These are phyloP conservation scores for Rhodotorula taiwanensis DNA, from an alignment of 768 basidiomycete genomes.

Conservation along the genomic window DNA sequence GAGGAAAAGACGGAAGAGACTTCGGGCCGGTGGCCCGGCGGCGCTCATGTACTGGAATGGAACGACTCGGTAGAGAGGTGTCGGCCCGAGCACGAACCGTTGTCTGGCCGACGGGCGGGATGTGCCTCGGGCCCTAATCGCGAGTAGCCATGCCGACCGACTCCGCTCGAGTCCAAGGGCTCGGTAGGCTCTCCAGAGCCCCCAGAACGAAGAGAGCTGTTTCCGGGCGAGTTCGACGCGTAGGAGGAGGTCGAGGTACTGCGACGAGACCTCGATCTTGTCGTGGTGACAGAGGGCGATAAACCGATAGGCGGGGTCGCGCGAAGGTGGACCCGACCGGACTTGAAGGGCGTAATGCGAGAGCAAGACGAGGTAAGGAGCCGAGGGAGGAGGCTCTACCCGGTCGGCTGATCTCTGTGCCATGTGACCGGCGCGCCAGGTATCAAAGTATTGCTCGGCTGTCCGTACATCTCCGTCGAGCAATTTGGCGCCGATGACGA, in stretches of 20 bases:
- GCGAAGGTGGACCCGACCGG: neutral
- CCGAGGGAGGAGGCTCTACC: constrained; percentile 3
- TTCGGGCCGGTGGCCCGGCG: constrained; percentile 1
- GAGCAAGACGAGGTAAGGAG: constrained; percentile 26
- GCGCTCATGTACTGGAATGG: constrained; percentile 4
- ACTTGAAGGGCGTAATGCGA: constrained; percentile 6
- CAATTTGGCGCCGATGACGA: constrained; percentile 7
- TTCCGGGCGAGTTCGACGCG: constrained; percentile 17
- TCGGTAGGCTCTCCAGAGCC: constrained; percentile 17
- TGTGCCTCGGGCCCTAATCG: constrained; percentile 2
- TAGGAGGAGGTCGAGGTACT: constrained; percentile 20
- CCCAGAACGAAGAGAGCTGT: constrained; percentile 30
- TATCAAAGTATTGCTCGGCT: constrained; percentile 1
- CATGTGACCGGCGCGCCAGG: neutral
- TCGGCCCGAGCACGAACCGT: neutral
- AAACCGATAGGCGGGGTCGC: constrained; percentile 25
- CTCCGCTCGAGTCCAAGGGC: neutral
- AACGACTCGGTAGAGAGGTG: constrained; percentile 9
- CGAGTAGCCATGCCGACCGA: constrained; percentile 3
- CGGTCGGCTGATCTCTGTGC: neutral
- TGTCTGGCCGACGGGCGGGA: neutral
- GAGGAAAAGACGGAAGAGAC: constrained; percentile 11
- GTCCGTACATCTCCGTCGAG: constrained; percentile 1
- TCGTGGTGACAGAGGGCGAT: neutral
- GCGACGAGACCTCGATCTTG: neutral